These are phyloP conservation scores for Pleurotus djamor DNA, from an alignment of 768 basidiomycete genomes.

Conservation along the genomic window DNA sequence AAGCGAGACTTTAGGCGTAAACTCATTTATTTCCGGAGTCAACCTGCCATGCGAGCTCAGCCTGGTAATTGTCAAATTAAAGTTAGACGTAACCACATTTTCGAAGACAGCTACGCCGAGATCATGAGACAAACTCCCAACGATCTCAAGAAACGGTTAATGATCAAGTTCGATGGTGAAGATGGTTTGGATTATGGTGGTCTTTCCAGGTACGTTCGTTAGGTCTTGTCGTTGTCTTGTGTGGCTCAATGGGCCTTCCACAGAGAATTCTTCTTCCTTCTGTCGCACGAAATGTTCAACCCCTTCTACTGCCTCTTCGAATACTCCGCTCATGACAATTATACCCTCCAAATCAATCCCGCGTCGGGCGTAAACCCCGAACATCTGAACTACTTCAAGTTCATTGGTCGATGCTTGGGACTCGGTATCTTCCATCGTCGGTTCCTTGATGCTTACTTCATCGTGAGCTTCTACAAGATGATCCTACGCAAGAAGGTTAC, in stretches of 20 bases:
- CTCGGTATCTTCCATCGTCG: conserved; percentile 99
- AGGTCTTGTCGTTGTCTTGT: background rate
- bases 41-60: conserved; percentile 96
- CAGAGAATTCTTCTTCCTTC: conserved; percentile 99
- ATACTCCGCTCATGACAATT: conserved; percentile 99
- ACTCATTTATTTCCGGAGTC: conserved; percentile 98
- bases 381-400: conserved; percentile 99
- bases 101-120: conserved; percentile 99
- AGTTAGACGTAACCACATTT: conserved; percentile 96
- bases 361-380: conserved; percentile 98
- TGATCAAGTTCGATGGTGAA: conserved; percentile 99
- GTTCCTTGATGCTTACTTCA: conserved; percentile 99
- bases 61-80: conserved; percentile 99
- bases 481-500: conserved; percentile 97
- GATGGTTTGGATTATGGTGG: conserved; percentile 99
- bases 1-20: conserved; percentile 99
- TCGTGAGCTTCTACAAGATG: conserved; percentile 99
- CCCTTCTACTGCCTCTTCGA: conserved; percentile 99
- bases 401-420: conserved; percentile 94
- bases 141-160: conserved; percentile 96
- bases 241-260: background rate
- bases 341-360: conserved; percentile 98
- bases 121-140: conserved; percentile 99
- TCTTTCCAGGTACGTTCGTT: conserved; percentile 73
- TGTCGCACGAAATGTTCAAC: conserved; percentile 99